These are phyloP conservation scores for Tulasnella sp. DNA, from an alignment of 768 basidiomycete species.

Conservation along the genomic window DNA sequence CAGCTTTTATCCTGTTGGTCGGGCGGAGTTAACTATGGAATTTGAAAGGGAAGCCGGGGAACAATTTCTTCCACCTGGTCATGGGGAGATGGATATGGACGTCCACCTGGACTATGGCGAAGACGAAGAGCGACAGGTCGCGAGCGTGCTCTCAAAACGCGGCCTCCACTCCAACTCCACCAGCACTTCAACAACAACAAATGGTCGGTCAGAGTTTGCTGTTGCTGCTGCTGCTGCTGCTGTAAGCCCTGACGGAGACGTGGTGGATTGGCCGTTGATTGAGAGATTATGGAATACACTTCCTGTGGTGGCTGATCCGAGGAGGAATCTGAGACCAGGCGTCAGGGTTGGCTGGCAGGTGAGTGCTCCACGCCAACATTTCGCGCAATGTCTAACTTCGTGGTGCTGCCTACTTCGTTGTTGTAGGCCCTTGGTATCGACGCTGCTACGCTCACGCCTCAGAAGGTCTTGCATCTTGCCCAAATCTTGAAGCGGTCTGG, in stretches of 20 bases:
- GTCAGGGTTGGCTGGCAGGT: slow-evolving; percentile 5
- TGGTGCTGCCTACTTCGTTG: background rate
- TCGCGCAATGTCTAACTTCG: background rate
- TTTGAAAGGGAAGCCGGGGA: background rate
- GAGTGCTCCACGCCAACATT: background rate
- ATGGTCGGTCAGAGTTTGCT: no score
- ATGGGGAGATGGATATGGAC: background rate
- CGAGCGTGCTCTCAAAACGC: background rate
- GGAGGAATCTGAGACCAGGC: background rate
- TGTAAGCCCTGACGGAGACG: no score
- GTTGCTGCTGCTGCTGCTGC: background rate
- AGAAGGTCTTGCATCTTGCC: slow-evolving; percentile 1
- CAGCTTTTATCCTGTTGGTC: background rate
- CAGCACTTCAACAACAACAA: background rate
- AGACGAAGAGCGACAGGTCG: background rate
- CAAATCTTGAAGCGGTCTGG: background rate
- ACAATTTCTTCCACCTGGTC: background rate
- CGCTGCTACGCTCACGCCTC: slow-evolving; percentile 6
- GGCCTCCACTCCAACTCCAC: background rate
- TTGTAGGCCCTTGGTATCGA: slow-evolving; percentile 12
- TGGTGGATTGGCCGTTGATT: background rate
- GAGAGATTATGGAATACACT: background rate
- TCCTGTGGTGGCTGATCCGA: background rate
- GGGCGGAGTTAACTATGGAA: background rate
- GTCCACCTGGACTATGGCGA: background rate